phyloP scores from a whole-genome alignment of 371 early-diverging fungal genomes.

The Dinochytrium kinnereticum region DNA sequence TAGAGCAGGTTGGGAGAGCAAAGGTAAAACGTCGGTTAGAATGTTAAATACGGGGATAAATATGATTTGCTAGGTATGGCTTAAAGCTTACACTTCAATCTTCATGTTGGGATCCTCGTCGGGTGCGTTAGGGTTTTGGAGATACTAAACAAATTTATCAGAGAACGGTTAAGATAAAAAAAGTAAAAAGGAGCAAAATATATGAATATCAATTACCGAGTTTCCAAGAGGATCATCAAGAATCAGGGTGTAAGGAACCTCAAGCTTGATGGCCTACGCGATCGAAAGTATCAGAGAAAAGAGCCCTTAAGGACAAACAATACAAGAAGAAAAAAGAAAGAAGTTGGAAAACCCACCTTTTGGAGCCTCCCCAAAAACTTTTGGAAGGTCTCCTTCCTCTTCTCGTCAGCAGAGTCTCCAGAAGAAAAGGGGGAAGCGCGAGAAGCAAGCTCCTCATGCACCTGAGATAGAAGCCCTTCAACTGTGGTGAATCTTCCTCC shows the following conservation, averaged over 20 bases:
- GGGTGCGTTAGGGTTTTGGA: conserved; percentile 88
- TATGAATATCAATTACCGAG: conserved; percentile 68
- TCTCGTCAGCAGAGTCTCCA: conserved; percentile 75
- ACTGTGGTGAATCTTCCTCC: conserved; percentile 97
- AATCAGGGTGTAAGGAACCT: conserved; percentile 62
- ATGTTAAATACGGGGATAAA: too few species aligned
- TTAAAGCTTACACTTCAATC: conserved; percentile 56
- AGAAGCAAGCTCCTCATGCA: conserved; percentile 80
- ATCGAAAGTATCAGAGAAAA: too few species aligned
- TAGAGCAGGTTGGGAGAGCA: background rate
- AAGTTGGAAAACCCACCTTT: conserved; percentile 45
- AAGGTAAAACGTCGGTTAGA: background rate
- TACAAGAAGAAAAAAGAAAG: too few species aligned
- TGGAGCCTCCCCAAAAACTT: conserved; percentile 72
- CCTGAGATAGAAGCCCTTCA: conserved; percentile 89
- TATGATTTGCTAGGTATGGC: too few species aligned
- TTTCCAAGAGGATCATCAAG: conserved; percentile 93
- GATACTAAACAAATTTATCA: conserved; percentile 31
- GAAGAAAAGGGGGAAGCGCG: conserved; percentile 67
- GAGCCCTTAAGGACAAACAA: too few species aligned
- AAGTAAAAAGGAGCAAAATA: background rate
- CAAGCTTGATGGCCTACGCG: conserved; percentile 29
- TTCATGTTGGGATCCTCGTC: conserved; percentile 93
- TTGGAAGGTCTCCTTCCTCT: conserved; percentile 62
- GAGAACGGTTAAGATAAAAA: background rate